Base-by-base conservation (phyloP, 2,329 filamentous ascomycete species). In the Drechslerella stenobrocha region DNA sequence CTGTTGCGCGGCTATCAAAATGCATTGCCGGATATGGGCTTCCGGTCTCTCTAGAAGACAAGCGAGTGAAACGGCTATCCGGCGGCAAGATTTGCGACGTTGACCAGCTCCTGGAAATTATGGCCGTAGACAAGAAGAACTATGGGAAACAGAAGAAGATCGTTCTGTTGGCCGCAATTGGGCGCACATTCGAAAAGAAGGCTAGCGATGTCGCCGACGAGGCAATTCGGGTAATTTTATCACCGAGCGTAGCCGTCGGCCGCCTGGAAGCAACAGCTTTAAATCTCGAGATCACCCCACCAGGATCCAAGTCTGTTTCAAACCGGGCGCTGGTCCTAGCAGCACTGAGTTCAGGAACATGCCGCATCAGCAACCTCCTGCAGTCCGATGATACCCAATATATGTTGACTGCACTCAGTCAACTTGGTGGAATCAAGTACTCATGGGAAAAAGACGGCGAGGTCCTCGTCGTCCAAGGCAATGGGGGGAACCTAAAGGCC, bases 61-160 rank as follows among this genome's bases (percentile, higher is more conserved):
- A 90, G 75, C 84, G 86, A 26, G 86, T 98, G 42, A 82, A 87
- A 42, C 89, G 87, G 73, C 79, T 93, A 69, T 91, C 90, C 2
- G 91, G 90, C 1, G 89, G 88, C 53, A 96, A 95, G 77, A 81
- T 84, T 71, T 98, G 93, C 75, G 87, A 88, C 0, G 89, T 96
- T 1, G 89, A 96, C 72, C 83, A 88, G 32, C 78, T 98, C 52
- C 81, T 98, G 59, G 82, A 87, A 71, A 95, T 95, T 76, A 98
- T 98, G 93, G 90, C 88, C 0, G 87, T 98, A 6, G 93, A 98
- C 78, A 98, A 98, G 82, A 98, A 98, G 81, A 98, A 98, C 71
- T 88, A 95, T 44, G 93, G 93, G 1, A 84, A 84, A 64, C 90
- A 92, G 77, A 98, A 98, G 81, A 97, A 96, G 78, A 88, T 98